Evolutionary conservation across 2,329 filamentous ascomycete genomes (phyloP).

Genomic region (Fusarium staphyleae): DNA sequence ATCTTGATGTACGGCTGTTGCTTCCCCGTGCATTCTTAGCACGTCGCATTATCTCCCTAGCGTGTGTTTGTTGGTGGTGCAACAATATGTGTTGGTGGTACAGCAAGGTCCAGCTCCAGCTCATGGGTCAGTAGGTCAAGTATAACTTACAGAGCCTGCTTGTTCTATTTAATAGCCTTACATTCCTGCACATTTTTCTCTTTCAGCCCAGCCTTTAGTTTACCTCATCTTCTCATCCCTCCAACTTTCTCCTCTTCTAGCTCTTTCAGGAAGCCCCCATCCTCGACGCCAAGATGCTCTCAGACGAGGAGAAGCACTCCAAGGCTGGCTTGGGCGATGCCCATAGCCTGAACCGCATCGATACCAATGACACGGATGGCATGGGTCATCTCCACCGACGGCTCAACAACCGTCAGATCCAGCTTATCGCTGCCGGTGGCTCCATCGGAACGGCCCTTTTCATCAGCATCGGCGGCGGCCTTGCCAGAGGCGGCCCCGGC

Average conservation of each 20-base stretch:
- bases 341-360: conserved; percentile 6
- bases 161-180: conserved; percentile 22
- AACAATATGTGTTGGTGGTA: no score
- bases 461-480: conserved; percentile 34
- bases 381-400: conserved; percentile 32
- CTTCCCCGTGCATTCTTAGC: not conserved
- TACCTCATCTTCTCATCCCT: not conserved
- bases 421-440: conserved; percentile 42
- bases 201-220: not conserved
- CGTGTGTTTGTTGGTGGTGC: not conserved
- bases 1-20: not conserved
- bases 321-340: conserved; percentile 17
- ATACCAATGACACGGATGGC: not conserved
- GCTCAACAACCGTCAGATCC: conserved; percentile 32
- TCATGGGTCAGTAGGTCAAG: no score
- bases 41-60: not conserved
- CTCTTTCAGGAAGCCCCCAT: not conserved
- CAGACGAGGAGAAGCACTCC: conserved; percentile 29
- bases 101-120: not conserved
- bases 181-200: conserved; percentile 7
- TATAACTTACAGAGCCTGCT: conserved; percentile 7
- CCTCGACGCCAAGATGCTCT: conserved; percentile 11
- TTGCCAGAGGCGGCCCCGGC: conserved; percentile 27
- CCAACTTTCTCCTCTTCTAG: not conserved
- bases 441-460: conserved; percentile 34